Percentiles rank a stretch among this genome's conserved stretches.
Evolutionary conservation across 2,329 filamentous ascomycete species (phyloP).

Genomic region (Ophiosphaerella narmari): DNA sequence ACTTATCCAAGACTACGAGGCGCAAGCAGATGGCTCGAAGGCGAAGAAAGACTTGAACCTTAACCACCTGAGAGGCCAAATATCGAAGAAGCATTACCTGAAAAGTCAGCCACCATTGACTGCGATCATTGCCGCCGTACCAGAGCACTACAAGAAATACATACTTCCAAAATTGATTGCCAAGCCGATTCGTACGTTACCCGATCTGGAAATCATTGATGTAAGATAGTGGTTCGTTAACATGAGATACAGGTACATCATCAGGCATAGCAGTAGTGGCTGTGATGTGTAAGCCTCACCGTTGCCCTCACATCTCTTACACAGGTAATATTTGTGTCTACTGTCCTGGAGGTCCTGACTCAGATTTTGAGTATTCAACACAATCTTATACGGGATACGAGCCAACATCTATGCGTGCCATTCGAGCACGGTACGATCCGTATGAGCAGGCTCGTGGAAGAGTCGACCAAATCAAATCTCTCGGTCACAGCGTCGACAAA

Average conservation of each 20-base stretch:
- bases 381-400: slow-evolving; percentile 99
- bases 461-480: slow-evolving; percentile 93
- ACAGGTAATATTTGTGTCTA: slow-evolving; percentile 99
- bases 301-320: slow-evolving; percentile 97
- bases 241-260: slow-evolving; percentile 68
- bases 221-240: not conserved
- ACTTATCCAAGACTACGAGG: slow-evolving; percentile 92
- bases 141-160: slow-evolving; percentile 99
- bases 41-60: slow-evolving; percentile 88
- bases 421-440: slow-evolving; percentile 93
- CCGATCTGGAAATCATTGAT: not conserved
- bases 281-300: slow-evolving; percentile 99
- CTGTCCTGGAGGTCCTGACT: slow-evolving; percentile 95
- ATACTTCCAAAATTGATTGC: slow-evolving; percentile 95
- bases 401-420: slow-evolving; percentile 97
- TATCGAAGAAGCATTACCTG: slow-evolving; percentile 90
- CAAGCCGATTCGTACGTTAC: slow-evolving; percentile 80
- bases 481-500: slow-evolving; percentile 97
- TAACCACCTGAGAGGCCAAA: slow-evolving; percentile 82
- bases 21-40: slow-evolving; percentile 72
- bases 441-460: slow-evolving; percentile 96
- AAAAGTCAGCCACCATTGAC: slow-evolving; percentile 88
- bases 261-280: slow-evolving; percentile 97
- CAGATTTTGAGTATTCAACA: slow-evolving; percentile 98
- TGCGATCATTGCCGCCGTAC: slow-evolving; percentile 95